These are phyloP conservation scores for Tothia fuscella DNA, from an alignment of 2,329 filamentous ascomycete species.

Conservation along the genomic window DNA sequence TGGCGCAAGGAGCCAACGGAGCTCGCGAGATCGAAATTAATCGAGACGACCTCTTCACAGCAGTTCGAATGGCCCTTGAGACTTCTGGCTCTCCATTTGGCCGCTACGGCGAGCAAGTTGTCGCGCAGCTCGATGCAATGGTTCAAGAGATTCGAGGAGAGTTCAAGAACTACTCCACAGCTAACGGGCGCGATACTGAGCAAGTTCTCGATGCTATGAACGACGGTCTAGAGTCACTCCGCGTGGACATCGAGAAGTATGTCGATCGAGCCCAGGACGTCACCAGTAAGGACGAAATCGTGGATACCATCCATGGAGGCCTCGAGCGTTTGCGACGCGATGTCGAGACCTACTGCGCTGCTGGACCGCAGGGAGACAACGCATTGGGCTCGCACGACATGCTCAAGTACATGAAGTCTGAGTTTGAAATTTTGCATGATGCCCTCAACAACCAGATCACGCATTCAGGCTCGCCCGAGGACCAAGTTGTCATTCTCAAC, in stretches of 20 bases:
- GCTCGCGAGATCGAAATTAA: constrained; percentile 35
- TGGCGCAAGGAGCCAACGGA: constrained; percentile 23
- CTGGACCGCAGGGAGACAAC: constrained; percentile 31
- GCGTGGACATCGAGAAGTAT: constrained; percentile 69
- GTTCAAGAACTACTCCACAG: constrained; percentile 68
- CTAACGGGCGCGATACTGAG: constrained; percentile 71
- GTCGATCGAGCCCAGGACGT: constrained; percentile 60
- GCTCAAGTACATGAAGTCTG: constrained; percentile 39
- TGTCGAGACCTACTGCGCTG: constrained; percentile 40
- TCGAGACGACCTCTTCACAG: constrained; percentile 44
- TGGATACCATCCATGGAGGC: constrained; percentile 53
- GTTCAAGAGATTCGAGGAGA: constrained; percentile 50
- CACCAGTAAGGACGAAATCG: constrained; percentile 64
- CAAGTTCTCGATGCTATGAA: constrained; percentile 80
- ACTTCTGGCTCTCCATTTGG: constrained; percentile 40
- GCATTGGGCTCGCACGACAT: constrained; percentile 32
- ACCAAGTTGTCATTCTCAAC: constrained; percentile 28
- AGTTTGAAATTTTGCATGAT: constrained; percentile 52
- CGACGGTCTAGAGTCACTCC: constrained; percentile 72
- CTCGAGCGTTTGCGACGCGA: constrained; percentile 54
- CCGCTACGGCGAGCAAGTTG: constrained; percentile 45
- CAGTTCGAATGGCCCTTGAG: constrained; percentile 44
- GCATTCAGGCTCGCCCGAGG: constrained; percentile 12
- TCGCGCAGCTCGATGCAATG: constrained; percentile 46
- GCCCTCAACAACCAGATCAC: constrained; percentile 30